These are phyloP conservation scores for Collariella sp. DNA, from an alignment of 495 filamentous ascomycete species.

Conservation along the genomic window DNA sequence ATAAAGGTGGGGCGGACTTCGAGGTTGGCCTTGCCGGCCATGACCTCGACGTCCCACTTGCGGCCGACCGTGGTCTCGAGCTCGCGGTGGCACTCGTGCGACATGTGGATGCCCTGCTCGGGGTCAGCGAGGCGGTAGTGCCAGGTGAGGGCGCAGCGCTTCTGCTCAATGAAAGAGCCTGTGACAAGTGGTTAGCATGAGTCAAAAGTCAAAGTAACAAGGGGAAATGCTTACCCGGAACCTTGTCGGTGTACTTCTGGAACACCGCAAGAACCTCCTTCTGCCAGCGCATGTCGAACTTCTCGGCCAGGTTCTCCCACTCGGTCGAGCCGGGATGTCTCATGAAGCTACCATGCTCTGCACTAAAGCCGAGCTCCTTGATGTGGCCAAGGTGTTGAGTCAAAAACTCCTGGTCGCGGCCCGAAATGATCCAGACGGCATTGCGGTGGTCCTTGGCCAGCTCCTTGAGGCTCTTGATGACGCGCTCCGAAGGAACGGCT, in stretches of 20 bases:
- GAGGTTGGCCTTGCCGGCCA: conserved; percentile 89
- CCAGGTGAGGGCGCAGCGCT: conserved; percentile 90
- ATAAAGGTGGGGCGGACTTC: conserved; percentile 94
- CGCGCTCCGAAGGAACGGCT: conserved; percentile 75
- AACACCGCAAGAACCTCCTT: conserved; percentile 70
- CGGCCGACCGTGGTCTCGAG: conserved; percentile 65
- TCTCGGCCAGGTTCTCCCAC: conserved; percentile 83
- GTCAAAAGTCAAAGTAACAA: not conserved
- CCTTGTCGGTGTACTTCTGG: conserved; percentile 73
- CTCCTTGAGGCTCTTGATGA: conserved; percentile 66
- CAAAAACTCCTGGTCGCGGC: conserved; percentile 82
- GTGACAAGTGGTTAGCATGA: conserved; percentile 19
- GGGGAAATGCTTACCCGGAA: conserved; percentile 49
- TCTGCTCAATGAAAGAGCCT: conserved; percentile 86
- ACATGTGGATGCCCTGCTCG: conserved; percentile 66
- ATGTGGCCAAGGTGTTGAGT: conserved; percentile 83
- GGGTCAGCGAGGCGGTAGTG: conserved; percentile 88
- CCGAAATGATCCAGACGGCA: conserved; percentile 95
- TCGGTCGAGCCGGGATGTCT: conserved; percentile 58
- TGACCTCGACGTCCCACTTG: conserved; percentile 84
- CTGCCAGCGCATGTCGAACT: conserved; percentile 83
- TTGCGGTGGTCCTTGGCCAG: conserved; percentile 74
- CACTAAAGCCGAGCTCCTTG: conserved; percentile 72
- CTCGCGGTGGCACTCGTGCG: conserved; percentile 65
- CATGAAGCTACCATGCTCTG: conserved; percentile 94